phyloP scores from a whole-genome alignment of 345 rosid species.

The Sisymbrium altissimum region DNA sequence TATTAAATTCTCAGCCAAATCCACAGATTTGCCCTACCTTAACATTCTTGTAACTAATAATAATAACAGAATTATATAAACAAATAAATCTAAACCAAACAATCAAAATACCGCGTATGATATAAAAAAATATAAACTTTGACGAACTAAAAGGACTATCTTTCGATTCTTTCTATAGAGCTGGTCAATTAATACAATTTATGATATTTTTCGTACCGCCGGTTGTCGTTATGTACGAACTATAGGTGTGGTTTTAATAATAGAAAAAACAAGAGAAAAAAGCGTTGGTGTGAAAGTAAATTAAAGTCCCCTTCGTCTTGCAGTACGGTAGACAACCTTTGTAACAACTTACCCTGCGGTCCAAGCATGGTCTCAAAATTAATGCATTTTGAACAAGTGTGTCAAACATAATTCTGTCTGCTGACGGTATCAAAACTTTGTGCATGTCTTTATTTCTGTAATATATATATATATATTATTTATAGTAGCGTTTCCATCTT shows the following conservation, averaged over 20 bases:
- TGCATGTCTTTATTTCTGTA: neutral
- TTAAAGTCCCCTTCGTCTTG: neutral
- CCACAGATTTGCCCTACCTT: neutral
- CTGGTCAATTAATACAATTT: conserved; percentile 3
- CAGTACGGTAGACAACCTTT: neutral
- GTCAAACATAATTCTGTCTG: neutral
- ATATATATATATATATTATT: neutral
- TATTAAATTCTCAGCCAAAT: neutral
- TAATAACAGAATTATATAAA: neutral
- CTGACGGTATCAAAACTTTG: neutral
- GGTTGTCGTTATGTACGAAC: neutral
- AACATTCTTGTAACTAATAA: neutral
- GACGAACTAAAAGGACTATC: neutral
- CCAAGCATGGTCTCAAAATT: neutral
- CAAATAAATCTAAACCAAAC: neutral
- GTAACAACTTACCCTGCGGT: neutral
- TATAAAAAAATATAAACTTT: neutral
- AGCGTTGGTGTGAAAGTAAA: neutral
- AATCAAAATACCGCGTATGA: neutral
- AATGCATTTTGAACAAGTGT: conserved; percentile 3
- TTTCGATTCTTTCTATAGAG: neutral
- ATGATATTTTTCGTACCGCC: neutral
- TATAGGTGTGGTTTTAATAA: neutral
- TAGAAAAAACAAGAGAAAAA: neutral
- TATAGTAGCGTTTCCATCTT: neutral